Evolutionary conservation across 345 rosid species (phyloP), one percentile per base, ranked within the genome.

Genomic region (Triadica sebifera): DNA sequence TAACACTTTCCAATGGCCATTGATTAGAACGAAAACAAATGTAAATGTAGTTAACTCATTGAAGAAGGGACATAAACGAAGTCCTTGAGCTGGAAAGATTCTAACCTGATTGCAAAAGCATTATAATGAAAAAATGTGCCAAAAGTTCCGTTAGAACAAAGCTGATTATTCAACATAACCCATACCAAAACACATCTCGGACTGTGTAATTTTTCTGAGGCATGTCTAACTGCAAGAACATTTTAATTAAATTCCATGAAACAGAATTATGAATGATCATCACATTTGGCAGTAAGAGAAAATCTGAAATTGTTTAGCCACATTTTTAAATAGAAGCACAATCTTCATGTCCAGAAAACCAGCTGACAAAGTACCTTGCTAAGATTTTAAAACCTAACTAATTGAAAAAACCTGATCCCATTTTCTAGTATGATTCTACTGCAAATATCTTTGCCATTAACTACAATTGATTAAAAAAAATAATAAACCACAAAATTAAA

Each of bases 41-140:
- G 51, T 7, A 24, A 67, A 67, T n/a, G n/a, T n/a, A n/a, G n/a
- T n/a, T 45, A 81, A 60, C 11, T 25, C 50, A 49, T 37, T n/a
- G n/a, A n/a, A 60, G 38, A 24, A 49, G 2, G 61, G 49, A 41
- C 24, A 49, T 39, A 20, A 15, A 58, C 43, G 22, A 53, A 16
- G 62, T 65, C 7, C 50, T 58, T 47, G 57, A 63, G 3, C 49
- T 63, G 34, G 65, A 66, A 65, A 79, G 65, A 69, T 41, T 73
- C 81, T 79, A 62, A 92, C 98, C 98, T 91, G 83, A 83, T 71
- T 72, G 91, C 97, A 80, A 94, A 92, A 70, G 98, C 93, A 84
- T 94, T 94, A 77, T 88, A 94, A 80, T 90, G 88, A 81, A 88
- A 87, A 46, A 91, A 64, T 92, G 97, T 4, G 90, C 89, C 87